Evolutionary conservation across 768 basidiomycete species (phyloP).

Genomic region (Podaxis rugospora): DNA sequence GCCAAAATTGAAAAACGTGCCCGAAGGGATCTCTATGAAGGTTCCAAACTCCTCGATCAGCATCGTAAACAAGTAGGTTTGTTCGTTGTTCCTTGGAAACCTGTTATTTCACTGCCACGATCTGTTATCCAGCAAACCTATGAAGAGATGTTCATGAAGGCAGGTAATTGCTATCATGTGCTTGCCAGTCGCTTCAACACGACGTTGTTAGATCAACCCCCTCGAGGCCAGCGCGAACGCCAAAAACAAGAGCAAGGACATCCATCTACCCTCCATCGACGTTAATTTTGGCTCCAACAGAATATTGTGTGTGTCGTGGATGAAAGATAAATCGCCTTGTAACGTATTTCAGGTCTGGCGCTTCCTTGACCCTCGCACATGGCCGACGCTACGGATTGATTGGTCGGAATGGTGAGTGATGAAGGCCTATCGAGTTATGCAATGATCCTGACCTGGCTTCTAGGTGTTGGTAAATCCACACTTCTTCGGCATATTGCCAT

Average conservation of each 20-base stretch:
- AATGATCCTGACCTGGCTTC: background rate
- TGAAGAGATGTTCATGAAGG: constrained; percentile 99
- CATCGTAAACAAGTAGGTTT: constrained; percentile 77
- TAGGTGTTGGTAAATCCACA: constrained; percentile 95
- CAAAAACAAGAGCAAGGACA: constrained; percentile 97
- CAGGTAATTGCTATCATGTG: constrained; percentile 17
- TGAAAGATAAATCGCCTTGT: constrained; percentile 4
- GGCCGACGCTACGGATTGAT: constrained; percentile 91
- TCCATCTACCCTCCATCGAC: constrained; percentile 92
- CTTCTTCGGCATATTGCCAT: constrained; percentile 91
- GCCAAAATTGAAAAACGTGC: constrained; percentile 98
- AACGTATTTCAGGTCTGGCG: constrained; percentile 57
- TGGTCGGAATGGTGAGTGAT: constrained; percentile 70
- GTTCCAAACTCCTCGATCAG: constrained; percentile 91
- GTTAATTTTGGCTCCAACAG: constrained; percentile 95
- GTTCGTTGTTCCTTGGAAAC: background rate
- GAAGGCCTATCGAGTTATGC: background rate
- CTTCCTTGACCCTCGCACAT: constrained; percentile 81
- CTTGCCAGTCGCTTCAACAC: background rate
- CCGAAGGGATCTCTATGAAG: constrained; percentile 87
- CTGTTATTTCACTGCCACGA: constrained; percentile 3
- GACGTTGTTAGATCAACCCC: constrained; percentile 71
- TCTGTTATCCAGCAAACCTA: constrained; percentile 72
- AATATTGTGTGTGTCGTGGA: constrained; percentile 57
- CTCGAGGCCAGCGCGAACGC: constrained; percentile 70